Base-by-base conservation (phyloP, 148 eudicot species). In the Euryodendron excelsum region DNA sequence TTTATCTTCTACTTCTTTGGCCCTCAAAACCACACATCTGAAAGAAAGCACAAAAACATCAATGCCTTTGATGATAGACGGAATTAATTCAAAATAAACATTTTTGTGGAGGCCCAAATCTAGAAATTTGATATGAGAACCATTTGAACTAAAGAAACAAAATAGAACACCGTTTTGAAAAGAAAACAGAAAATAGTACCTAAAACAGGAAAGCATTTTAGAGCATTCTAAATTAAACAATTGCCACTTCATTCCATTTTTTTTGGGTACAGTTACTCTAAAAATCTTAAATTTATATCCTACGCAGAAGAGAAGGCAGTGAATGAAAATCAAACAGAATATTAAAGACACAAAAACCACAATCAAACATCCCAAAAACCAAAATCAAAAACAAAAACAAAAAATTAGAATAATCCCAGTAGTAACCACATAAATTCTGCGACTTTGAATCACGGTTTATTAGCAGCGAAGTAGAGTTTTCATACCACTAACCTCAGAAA, bases 11-110 rank as follows among this genome's bases (percentile, higher is more conserved):
- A 91, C 94, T 83, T 84, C 91, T 85, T 90, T 88, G 55, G 90
- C 92, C 81, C 80, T 75, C 78, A 93, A 67, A 80, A 93, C 78
- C 73, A 85, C 85, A 78, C 99, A 96, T 85, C 99, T 96, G 88
- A 76, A 83, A 61, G 65, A 64, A 58, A 48, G 27, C 1, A 41
- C 21, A 65, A 28, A n/a, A 67, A 67, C 28, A 39, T 67, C 7
- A 37, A n/a, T 37, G 5, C 70, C 41, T 39, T 39, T n/a, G 30
- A 67, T 39, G 30, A 45, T n/a, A 67, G 72, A 25, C 50, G 23
- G 50, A 37, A 37, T 39, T 10, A 33, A 25, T 36, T 4, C 45
- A 66, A 65, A 66, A 20, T 5, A 33, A 41, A 65, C 27, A 65
- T 33, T 33, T 63, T 34, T 18, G 74, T 72, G 77, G 39, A 63